A percentile compares a stretch with the other conserved stretches of the same genome.
These are phyloP conservation scores for Suhomyces pyralidae DNA, from an alignment of 805 yeast species.

Conservation along the genomic window DNA sequence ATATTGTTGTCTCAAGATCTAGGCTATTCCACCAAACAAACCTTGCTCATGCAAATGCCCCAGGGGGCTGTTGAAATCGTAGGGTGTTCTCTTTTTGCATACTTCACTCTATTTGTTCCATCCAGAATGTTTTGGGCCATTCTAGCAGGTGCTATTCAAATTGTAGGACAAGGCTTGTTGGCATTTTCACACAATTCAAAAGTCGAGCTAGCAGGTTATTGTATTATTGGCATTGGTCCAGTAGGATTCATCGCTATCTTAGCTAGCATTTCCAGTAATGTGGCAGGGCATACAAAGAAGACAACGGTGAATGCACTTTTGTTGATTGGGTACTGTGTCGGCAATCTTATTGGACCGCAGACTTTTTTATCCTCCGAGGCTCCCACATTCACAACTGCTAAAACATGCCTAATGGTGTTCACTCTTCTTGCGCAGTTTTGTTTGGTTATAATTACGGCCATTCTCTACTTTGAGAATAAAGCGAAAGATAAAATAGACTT, in stretches of 20 bases:
- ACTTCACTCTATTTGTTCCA: conserved; percentile 18
- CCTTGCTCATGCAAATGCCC: conserved; percentile 46
- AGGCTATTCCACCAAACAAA: conserved; percentile 24
- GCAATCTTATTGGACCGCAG: conserved; percentile 57
- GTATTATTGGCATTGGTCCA: conserved; percentile 31
- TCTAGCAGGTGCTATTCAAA: conserved; percentile 19
- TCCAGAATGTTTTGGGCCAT: conserved; percentile 27
- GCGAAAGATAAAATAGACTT: conserved; percentile 29
- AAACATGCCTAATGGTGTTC: conserved; percentile 38
- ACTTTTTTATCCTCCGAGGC: conserved; percentile 44
- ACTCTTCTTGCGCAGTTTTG: conserved; percentile 16
- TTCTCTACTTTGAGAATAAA: conserved; percentile 35
- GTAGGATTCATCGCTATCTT: conserved; percentile 27
- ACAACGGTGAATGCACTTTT: conserved; percentile 43
- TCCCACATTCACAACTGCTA: conserved; percentile 42
- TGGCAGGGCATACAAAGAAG: conserved; percentile 59
- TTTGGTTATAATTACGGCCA: conserved; percentile 23
- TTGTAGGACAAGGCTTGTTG: conserved; percentile 34
- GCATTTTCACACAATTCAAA: conserved; percentile 37
- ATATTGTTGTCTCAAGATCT: conserved; percentile 26
- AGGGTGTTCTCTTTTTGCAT: conserved; percentile 33
- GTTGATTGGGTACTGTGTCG: conserved; percentile 50
- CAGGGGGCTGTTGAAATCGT: conserved; percentile 47
- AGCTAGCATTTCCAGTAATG: conserved; percentile 44
- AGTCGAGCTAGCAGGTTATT: conserved; percentile 25